phyloP scores from a whole-genome alignment of 2,329 filamentous ascomycete species.

The Massarina eburnea region DNA sequence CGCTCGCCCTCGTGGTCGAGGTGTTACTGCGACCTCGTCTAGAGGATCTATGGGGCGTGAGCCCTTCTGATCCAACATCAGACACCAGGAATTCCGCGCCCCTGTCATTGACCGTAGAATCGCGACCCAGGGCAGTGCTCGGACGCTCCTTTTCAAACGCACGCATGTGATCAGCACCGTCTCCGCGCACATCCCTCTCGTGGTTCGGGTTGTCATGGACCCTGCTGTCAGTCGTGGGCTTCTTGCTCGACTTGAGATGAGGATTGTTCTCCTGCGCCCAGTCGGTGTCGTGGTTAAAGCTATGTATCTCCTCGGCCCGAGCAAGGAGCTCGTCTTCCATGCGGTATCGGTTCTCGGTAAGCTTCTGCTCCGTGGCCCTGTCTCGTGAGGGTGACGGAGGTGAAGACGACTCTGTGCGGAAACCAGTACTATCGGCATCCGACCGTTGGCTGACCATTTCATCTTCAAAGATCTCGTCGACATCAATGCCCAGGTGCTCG shows the following conservation, averaged over 20 bases:
- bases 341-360: conserved; percentile 44
- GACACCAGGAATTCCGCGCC: conserved; percentile 71
- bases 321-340: conserved; percentile 60
- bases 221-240: conserved; percentile 58
- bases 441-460: conserved; percentile 37
- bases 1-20: conserved; percentile 32
- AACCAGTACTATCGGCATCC: conserved; percentile 70
- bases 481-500: conserved; percentile 93
- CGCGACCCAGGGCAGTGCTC: conserved; percentile 65
- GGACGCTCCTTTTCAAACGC: conserved; percentile 53
- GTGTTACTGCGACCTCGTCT: conserved; percentile 36
- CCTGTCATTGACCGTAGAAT: conserved; percentile 68
- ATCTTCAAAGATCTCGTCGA: conserved; percentile 70
- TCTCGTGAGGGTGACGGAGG: conserved; percentile 37
- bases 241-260: conserved; percentile 57
- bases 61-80: conserved; percentile 64
- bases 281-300: conserved; percentile 76
- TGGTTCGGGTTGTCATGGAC: conserved; percentile 65
- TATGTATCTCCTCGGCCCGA: conserved; percentile 59
- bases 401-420: conserved; percentile 39
- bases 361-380: conserved; percentile 41
- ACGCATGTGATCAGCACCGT: conserved; percentile 73
- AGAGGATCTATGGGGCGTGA: conserved; percentile 51
- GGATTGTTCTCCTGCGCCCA: conserved; percentile 62
- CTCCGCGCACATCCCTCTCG: conserved; percentile 74